Evolutionary conservation across 257 asterid species (phyloP).

Genomic region (Parsonsia alboflavescens): DNA sequence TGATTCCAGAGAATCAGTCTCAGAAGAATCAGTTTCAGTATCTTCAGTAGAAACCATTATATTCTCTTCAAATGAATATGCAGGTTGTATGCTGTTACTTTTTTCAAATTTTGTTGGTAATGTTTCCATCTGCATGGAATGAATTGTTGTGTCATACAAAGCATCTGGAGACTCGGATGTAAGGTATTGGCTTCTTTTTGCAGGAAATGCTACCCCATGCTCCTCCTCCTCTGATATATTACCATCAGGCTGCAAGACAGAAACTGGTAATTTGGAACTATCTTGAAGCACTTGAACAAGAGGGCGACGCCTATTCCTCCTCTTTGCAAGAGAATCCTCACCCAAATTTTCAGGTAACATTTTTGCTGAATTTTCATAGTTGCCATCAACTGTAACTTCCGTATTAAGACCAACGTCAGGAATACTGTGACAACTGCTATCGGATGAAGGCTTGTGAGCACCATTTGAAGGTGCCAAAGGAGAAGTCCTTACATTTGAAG

Average conservation of each 20-base stretch:
- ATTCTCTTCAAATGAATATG: slow-evolving; percentile 52
- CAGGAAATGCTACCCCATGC: slow-evolving; percentile 36
- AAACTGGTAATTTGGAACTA: slow-evolving; percentile 29
- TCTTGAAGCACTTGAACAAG: slow-evolving; percentile 34
- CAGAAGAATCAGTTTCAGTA: slow-evolving; percentile 94
- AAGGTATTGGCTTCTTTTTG: slow-evolving; percentile 51
- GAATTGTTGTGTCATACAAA: slow-evolving; percentile 38
- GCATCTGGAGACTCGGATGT: slow-evolving; percentile 43
- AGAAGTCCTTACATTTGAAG: slow-evolving; percentile 43
- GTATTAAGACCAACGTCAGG: slow-evolving; percentile 21
- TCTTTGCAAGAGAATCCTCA: slow-evolving; percentile 35
- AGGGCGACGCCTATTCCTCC: slow-evolving; percentile 27
- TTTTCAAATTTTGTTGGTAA: slow-evolving; percentile 51
- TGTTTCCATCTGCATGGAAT: slow-evolving; percentile 40
- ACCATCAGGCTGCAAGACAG: slow-evolving; percentile 30
- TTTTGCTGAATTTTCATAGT: slow-evolving; percentile 19
- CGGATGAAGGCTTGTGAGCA: slow-evolving; percentile 22
- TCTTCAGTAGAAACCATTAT: slow-evolving; percentile 73
- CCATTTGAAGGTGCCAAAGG: slow-evolving; percentile 22
- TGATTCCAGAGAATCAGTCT: slow-evolving; percentile 73
- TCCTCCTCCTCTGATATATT: slow-evolving; percentile 57
- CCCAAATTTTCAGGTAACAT: slow-evolving; percentile 21
- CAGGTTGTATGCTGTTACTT: slow-evolving; percentile 30
- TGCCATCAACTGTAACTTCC: slow-evolving; percentile 20
- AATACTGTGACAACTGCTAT: slow-evolving; percentile 13